Evolutionary conservation across 2,329 filamentous ascomycete species (phyloP), one percentile per base, ranked within the genome.

Genomic region (Pseudomassariella vexata): DNA sequence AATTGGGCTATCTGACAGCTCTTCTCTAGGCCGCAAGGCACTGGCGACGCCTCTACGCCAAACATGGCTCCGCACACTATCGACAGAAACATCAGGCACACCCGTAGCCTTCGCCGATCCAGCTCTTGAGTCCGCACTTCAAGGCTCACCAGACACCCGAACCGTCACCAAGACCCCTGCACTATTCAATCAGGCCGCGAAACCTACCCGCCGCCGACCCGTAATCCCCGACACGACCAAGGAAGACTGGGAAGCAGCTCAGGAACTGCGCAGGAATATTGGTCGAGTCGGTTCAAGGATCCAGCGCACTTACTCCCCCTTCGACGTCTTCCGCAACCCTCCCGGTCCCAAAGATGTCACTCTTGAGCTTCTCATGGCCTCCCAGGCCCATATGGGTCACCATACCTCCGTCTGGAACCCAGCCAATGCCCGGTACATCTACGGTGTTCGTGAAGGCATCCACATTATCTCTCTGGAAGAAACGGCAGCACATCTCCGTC

Each of bases 391-490:
- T 62, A 79, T 96, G 59, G 92, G 92, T 41, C 92, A 98, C 63
- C 76, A 85, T 50, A 90, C 84, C 1, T 85, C 85, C 40, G 73
- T 89, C 30, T 98, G 92, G 92, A 94, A 98, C 62, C 89, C 92
- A 9, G 81, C 79, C 32, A 98, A 96, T 65, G 82, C 88, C 43
- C 77, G 85, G 45, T 96, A 96, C 64, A 96, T 98, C 56, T 89
- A 85, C 56, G 92, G 92, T 48, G 76, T 94, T 40, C 75, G 92
- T 26, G 76, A 92, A 46, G 87, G 84, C 11, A 81, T 94, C 39
- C 90, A 95, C 63, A 88, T 98, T 56, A 95, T 98, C 58, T 84
- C 82, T 8, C 79, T 96, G 4, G 92, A 98, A 56, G 73, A 79
- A 38, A 96, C 85, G 19, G 87, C 88, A 10, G 82, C 88, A 11